phyloP scores from a whole-genome alignment of 2,329 filamentous ascomycete genomes.

The Elsinoe ampelina region DNA sequence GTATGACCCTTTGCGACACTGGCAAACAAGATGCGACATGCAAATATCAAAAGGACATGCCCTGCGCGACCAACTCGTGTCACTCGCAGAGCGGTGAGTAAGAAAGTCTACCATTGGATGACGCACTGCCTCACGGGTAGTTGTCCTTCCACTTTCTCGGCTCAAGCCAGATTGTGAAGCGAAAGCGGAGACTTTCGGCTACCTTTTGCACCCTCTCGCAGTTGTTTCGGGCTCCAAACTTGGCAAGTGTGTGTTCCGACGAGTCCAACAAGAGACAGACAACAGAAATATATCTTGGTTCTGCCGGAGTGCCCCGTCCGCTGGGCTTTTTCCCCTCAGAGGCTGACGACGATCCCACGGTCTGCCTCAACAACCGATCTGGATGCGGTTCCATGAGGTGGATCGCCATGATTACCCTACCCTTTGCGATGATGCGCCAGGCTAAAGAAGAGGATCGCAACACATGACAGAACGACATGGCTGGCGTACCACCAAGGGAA shows the following conservation, averaged over 20 bases:
- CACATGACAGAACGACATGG: constrained; percentile 4
- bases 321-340: constrained; percentile 5
- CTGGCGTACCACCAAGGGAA: background rate
- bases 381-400: background rate
- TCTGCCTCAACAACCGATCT: constrained; percentile 8
- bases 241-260: background rate
- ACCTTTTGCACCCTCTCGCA: background rate
- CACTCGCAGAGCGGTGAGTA: constrained; percentile 3
- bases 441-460: background rate
- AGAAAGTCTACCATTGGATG: constrained; percentile 8
- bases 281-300: constrained; percentile 12
- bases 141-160: constrained; percentile 7
- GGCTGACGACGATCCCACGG: constrained; percentile 10
- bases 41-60: background rate
- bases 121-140: constrained; percentile 11
- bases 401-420: constrained; percentile 6
- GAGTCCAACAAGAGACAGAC: background rate
- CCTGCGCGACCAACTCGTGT: background rate
- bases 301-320: constrained; percentile 3
- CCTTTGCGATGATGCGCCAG: background rate
- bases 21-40: background rate
- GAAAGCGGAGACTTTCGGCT: constrained; percentile 12
- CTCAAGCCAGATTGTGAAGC: constrained; percentile 10
- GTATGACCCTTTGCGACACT: background rate
- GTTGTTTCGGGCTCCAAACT: constrained; percentile 10